These are phyloP conservation scores for Suhomyces anneliseae DNA, from an alignment of 1,139 yeast genomes.

Conservation along the genomic window DNA sequence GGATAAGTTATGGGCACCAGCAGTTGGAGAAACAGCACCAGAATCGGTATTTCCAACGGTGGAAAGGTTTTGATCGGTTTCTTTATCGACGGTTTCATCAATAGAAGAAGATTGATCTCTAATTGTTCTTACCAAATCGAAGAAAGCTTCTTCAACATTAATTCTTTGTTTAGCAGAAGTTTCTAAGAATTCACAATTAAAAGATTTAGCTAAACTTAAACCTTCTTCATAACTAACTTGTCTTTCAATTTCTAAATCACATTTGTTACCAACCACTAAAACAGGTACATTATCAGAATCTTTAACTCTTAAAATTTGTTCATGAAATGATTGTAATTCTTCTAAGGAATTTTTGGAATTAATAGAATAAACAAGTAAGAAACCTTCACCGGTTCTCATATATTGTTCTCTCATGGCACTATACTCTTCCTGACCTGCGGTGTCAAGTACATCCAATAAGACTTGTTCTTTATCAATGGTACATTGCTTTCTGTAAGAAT, in stretches of 20 bases:
- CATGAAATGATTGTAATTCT: conserved; percentile 75
- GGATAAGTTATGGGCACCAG: conserved; percentile 4
- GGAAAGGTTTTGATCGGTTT: conserved; percentile 17
- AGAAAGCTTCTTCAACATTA: conserved; percentile 92
- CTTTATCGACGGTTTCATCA: conserved; percentile 9
- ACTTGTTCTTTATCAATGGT: conserved; percentile 52
- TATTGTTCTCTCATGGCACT: conserved; percentile 93
- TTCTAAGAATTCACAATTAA: conserved; percentile 81
- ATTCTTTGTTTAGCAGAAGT: conserved; percentile 92
- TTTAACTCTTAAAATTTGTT: conserved; percentile 84
- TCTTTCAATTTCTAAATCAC: conserved; percentile 76
- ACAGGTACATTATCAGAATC: conserved; percentile 74
- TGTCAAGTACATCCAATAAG: conserved; percentile 77
- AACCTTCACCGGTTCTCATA: conserved; percentile 94
- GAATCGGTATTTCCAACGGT: conserved; percentile 12
- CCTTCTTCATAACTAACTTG: conserved; percentile 84
- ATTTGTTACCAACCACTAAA: conserved; percentile 73
- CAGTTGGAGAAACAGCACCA: conserved; percentile 4
- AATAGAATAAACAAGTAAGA: conserved; percentile 78
- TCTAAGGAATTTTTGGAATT: conserved; percentile 78
- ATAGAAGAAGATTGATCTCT: conserved; percentile 37
- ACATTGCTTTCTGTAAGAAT: conserved; percentile 58
- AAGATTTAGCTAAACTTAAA: conserved; percentile 67
- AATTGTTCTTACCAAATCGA: conserved; percentile 67
- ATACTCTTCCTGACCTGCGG: conserved; percentile 98